Conservation (phyloP, 306 rosid species). For the Luffa aegyptiaca region DNA sequence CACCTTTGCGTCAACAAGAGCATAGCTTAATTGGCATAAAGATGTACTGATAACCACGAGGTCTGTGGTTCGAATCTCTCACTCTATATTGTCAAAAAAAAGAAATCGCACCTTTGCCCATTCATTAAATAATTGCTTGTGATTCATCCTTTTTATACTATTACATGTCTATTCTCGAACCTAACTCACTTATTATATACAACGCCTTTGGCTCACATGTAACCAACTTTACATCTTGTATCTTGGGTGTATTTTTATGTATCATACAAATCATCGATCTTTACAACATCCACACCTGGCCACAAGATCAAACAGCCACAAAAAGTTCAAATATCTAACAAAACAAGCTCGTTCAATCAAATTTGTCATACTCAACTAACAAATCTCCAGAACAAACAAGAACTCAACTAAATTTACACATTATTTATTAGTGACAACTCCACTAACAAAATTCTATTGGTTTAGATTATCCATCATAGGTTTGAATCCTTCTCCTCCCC, state of each 20-base stretch:
- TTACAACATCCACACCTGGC: neutral
- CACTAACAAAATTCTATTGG: neutral
- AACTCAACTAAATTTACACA: neutral
- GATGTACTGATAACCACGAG: too few species aligned
- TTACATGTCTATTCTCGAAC: conserved; percentile 2
- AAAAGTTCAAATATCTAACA: neutral
- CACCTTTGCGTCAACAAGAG: too few species aligned
- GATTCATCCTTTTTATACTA: neutral
- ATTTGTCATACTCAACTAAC: neutral
- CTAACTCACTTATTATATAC: conserved; percentile 7
- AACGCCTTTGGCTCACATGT: neutral
- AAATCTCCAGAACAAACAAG: neutral
- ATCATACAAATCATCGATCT: neutral
- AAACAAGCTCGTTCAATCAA: neutral
- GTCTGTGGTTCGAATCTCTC: too few species aligned
- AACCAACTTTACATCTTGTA: conserved; percentile 1
- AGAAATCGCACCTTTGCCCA: neutral
- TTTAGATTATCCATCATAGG: neutral
- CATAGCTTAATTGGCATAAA: too few species aligned
- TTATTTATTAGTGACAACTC: neutral
- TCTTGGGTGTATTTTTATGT: neutral
- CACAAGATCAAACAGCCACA: neutral
- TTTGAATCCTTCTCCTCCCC: neutral
- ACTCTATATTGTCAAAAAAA: too few species aligned
- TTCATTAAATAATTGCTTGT: neutral